Base-by-base conservation (phyloP, 768 basidiomycete genomes). In the Mycena olivaceomarginata region DNA sequence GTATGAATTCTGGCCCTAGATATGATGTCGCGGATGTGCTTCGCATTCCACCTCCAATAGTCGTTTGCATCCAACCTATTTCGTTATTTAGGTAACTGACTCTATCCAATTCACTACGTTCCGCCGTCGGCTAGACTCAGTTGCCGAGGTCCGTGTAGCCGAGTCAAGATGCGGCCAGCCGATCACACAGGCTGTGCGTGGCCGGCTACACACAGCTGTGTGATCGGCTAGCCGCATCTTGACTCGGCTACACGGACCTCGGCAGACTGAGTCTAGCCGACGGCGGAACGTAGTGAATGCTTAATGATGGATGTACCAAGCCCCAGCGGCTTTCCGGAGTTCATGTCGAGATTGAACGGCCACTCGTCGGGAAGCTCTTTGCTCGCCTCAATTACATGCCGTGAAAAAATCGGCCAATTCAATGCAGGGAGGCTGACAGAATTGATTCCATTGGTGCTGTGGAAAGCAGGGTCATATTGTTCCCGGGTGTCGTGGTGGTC, bases 11-110 rank as follows among this genome's bases (percentile, higher is more conserved):
- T 15, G 81, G 77, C 0, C 77, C 80, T 8, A 88, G 82, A 77
- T 87, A 89, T 15, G 83, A 80, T 4, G 83, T 85, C 2, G 86
- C 86, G 59, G 88, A 86, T 62, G 84, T 86, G 77, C 86, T 87
- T 37, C 87, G 81, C n/a, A 79, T 76, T 12, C 84, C 84, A 15
- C 77, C 76, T 15, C 84, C 83, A 40, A 86, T 82, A 5, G 86
- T 83, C 5, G 84, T 73, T 65, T 85, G 85, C 4, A 81, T 76
- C 84, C 86, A 88, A 15, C 82, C 84, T 85, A 53, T 2, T 22
- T 22, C 7, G 16, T 12, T 2, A 12, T 37, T 12, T n/a, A 43
- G 22, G 10, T n/a, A n/a, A 59, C 57, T 31, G 12, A 65, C 40
- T 51, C 25, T 37, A 20, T n/a, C 22, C 7, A 46, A 53, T 16